Base-by-base conservation (phyloP, 1,284 basidiomycete genomes). In the Thecaphora thlaspeos region DNA sequence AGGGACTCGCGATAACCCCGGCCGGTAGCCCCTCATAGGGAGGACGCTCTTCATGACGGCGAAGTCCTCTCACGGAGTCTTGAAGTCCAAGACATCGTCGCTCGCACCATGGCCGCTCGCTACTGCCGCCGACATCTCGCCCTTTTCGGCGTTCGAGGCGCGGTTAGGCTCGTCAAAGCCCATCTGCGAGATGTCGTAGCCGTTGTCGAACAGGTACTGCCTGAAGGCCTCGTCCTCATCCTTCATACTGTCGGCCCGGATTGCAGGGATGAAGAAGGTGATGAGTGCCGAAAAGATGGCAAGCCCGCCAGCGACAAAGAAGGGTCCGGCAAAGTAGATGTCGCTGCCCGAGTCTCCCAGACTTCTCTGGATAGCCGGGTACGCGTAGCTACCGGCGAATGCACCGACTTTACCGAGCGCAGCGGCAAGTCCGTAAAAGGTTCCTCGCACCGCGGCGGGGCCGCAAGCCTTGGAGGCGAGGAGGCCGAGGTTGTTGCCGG, bases 261-360 rank as follows among this genome's bases (percentile, higher is more conserved):
- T 83, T 39, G 89, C 87, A 39, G 82, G 82, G 72, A 96, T 85
- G 79, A 90, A 86, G 78, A 89, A 75, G 0, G 87, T 87, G 66
- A 91, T 80, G 8, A 86, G 19, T 0, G 91, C 90, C 51, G 88
- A 89, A 50, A 92, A 66, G 44, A 93, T 70, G 8, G 90, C 91
- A 40, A 94, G 82, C 37, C 82, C 84, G 77, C 77, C 75, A 19
- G 78, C 80, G 37, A 82, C 70, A 68, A 78, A 68, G 75, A 81
- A 77, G 46, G 73, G 64, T n/a, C 73, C 61, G 1, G 65, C 45
- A 36, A 54, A 71, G 53, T 69, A 68, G 18, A 61, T 39, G 57
- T 61, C 17, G 40, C 44, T 50, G 19, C 2, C 53, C 32, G 14
- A 28, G n/a, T 11, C 26, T 28, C 58, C 48, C 5, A 61, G 46